Conservation (phyloP, 2,329 filamentous ascomycete species). For the Aspergillus tanneri region DNA sequence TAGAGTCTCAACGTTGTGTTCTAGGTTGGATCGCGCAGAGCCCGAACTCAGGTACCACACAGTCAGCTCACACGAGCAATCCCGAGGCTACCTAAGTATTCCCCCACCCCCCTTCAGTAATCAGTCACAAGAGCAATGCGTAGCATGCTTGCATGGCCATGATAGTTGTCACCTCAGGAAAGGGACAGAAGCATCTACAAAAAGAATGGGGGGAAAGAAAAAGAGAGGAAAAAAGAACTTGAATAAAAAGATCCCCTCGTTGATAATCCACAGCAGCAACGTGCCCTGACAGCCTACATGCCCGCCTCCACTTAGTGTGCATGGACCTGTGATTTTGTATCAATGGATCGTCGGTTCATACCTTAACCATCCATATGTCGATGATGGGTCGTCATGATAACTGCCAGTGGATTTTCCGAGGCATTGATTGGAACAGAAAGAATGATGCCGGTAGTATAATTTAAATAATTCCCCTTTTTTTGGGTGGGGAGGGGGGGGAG, state of each 20-base stretch:
- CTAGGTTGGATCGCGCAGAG: conserved; percentile 16
- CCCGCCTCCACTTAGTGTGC: conserved; percentile 13
- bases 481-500: no score
- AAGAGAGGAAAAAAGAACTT: background rate
- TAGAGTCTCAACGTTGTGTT: conserved; percentile 12
- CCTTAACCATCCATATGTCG: conserved; percentile 9
- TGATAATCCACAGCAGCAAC: conserved; percentile 4
- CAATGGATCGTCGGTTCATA: conserved; percentile 10
- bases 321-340: conserved; percentile 16
- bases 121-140: background rate
- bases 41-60: conserved; percentile 20
- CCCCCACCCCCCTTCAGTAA: background rate
- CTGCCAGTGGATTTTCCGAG: no score
- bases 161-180: background rate
- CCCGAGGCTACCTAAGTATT: background rate
- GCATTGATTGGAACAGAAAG: no score
- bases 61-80: conserved; percentile 17
- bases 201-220: background rate
- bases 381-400: no score
- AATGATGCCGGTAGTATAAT: background rate
- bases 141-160: background rate
- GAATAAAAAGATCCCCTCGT: background rate
- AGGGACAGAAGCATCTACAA: background rate
- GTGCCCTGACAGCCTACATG: conserved; percentile 15
- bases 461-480: background rate